phyloP scores from a whole-genome alignment of 768 basidiomycete genomes.

The Psilocybe subaeruginosa region DNA sequence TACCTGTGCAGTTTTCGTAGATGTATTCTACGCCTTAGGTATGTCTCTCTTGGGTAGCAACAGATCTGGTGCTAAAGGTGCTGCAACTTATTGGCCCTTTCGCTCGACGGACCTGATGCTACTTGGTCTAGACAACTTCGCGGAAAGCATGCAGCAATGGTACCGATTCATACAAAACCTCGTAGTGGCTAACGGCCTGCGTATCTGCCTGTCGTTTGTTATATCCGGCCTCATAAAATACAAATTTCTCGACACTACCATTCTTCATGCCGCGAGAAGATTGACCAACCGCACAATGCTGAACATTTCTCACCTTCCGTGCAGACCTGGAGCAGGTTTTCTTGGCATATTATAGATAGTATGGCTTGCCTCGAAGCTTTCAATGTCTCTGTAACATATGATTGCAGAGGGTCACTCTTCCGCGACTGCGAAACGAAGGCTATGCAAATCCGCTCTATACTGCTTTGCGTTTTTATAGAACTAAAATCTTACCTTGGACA shows the following conservation, averaged over 20 bases:
- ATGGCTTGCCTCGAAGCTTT: background rate
- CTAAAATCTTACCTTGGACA: background rate
- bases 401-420: background rate
- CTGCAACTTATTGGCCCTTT: slow-evolving; percentile 2
- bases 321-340: background rate
- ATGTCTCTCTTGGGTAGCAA: background rate
- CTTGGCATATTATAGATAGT: background rate
- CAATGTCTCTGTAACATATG: background rate
- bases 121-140: slow-evolving; percentile 6
- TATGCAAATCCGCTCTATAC: background rate
- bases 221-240: slow-evolving; percentile 9
- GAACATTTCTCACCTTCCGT: background rate
- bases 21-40: background rate
- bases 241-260: background rate
- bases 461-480: background rate
- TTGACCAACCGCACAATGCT: background rate
- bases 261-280: background rate
- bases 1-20: background rate
- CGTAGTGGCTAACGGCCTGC: background rate
- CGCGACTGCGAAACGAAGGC: background rate
- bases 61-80: slow-evolving; percentile 6
- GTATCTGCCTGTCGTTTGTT: background rate
- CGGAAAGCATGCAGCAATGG: slow-evolving; percentile 10
- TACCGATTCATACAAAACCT: slow-evolving; percentile 8
- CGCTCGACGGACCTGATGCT: slow-evolving; percentile 2